Base-by-base conservation (phyloP, 176 grass and related monocot genomes). In the Carex cristatella region DNA sequence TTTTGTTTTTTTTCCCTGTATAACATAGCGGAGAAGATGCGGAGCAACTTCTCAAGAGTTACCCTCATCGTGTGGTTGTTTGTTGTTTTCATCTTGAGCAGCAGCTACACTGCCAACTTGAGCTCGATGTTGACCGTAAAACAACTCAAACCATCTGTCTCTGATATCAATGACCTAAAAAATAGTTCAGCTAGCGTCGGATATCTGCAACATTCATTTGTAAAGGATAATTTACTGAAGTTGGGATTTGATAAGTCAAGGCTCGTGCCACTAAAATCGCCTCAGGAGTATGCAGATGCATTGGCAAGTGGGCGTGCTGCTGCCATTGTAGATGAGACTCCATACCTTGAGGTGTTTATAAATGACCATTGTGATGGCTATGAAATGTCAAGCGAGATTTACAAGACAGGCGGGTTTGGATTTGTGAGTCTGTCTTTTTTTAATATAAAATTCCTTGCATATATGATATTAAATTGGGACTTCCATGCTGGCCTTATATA, bases 361-460 rank as follows among this genome's bases (percentile, higher is more conserved):
- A 77, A 77, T 8, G 4, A 90, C 15, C 85, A 97, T 88, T 86
- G 88, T 28, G 67, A 66, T 68, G 85, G 84, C 49, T 97, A 88
- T 83, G 74, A 80, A 80, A 68, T 84, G 79, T 81, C 27, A 15
- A 58, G 55, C 0, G 71, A 91, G 46, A 69, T 76, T 37, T 87
- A 74, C 86, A 90, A 69, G 86, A 97, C 89, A 18, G 91, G 87
- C 15, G 94, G 94, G 4, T 88, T 97, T 65, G 91, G 94, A 58
- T 97, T 91, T 79, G 94, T 92, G 73, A 89, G 88, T 59, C 14
- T 48, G 23, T 35, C 12, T 88, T 3, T 69, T 30, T 70, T 38
- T 33, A 40, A 40, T 40, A 14, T 78, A 51, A 27, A 27, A 35
- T 27, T 13, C 42, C 23, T 49, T 73, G 42, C 69, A 73, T 73